Base-by-base conservation (phyloP, 192 early-diverging fungal species). In the Umbelopsis isabellina region DNA sequence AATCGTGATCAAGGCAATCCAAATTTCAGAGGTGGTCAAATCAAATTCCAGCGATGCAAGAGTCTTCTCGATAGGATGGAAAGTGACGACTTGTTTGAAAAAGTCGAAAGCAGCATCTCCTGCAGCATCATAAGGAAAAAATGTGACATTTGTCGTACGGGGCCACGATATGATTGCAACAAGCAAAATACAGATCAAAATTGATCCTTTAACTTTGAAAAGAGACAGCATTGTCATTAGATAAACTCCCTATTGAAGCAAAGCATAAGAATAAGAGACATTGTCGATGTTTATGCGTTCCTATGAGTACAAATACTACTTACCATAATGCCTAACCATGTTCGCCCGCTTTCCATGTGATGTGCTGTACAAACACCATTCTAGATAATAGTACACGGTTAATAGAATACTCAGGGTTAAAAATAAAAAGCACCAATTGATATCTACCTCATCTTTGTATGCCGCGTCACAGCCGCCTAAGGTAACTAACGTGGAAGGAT, bases 1-100 rank as follows among this genome's bases (percentile, higher is more conserved):
- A 70, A 95, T 90, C 0, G 90, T 95, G 45, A 95, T 82, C 20
- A 95, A 76, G 8, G 93, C 92, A 35, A 92, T 80, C 91, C 92
- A 95, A 51, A 93, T 77, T 46, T 91, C 84, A 37, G 79, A 73
- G 48, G 76, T 82, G 18, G 72, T 61, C 21, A 89, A 73, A 47
- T 89, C 77, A 67, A 91, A 95, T 55, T 91, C 73, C 71, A 90
- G 84, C 67, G 73, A 66, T 12, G 81, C 88, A 44, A 89, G 77
- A 11, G 82, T 91, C 41, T 68, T 70, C 12, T 46, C 18, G 44
- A 66, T 68, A 11, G 66, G 37, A 25, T 76, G 75, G 6, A 76
- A 33, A 27, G 69, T 71, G 8, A 84, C 88, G 10, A 91, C 87
- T 67, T 88, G 84, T 78, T 89, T 76, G 77, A 92, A 92, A 64